These are phyloP conservation scores for Ogataea chonburiensis DNA, from an alignment of 805 yeast species.

Conservation along the genomic window DNA sequence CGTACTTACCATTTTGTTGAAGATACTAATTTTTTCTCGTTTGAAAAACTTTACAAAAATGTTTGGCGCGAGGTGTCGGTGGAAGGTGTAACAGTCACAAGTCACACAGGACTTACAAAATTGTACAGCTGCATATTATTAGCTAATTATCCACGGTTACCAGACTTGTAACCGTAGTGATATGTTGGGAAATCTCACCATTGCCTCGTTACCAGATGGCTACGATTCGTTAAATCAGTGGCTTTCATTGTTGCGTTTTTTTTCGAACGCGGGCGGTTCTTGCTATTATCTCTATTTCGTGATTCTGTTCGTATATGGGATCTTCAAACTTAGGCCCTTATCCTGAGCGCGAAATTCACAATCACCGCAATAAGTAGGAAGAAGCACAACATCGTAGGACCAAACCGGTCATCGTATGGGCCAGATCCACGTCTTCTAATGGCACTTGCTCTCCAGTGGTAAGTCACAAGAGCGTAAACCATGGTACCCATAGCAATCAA, in stretches of 20 bases:
- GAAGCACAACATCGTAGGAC: constrained; percentile 96
- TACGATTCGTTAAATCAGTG: no score
- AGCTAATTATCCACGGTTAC: no score
- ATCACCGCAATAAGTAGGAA: constrained; percentile 91
- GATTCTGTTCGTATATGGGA: not conserved
- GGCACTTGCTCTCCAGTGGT: constrained; percentile 99
- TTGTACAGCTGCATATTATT: no score
- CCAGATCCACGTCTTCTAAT: constrained; percentile 97
- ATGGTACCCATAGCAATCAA: constrained; percentile 96
- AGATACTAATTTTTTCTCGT: constrained; percentile 13
- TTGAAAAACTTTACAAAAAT: constrained; percentile 13
- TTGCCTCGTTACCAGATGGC: no score
- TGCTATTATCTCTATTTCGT: constrained; percentile 11
- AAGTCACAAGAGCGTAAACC: constrained; percentile 92
- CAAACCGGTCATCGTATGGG: constrained; percentile 98
- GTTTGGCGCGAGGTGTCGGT: constrained; percentile 11
- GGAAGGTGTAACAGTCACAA: constrained; percentile 10
- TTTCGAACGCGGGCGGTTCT: no score
- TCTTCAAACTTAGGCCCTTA: constrained; percentile 43
- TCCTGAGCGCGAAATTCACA: constrained; percentile 85
- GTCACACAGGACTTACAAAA: no score
- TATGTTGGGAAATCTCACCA: no score
- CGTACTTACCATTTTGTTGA: constrained; percentile 18
- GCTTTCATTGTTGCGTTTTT: no score
- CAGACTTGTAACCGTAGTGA: no score